Base-by-base conservation (phyloP, 2,329 filamentous ascomycete genomes). In the Botryosphaeria dothidea region DNA sequence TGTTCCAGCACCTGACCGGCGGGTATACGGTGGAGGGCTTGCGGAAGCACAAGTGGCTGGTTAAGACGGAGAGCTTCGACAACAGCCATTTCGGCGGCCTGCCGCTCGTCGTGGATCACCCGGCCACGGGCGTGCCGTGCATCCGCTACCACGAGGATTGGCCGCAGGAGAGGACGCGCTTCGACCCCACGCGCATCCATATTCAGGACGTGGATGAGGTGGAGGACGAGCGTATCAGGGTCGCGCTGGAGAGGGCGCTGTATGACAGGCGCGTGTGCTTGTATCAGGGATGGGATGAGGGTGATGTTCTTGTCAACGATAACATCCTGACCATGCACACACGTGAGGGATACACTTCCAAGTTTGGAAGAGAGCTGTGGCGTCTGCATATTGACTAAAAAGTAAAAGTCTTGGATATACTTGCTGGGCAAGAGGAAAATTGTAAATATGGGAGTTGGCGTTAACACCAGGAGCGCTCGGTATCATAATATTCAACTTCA, bases 111-210 rank as follows among this genome's bases (percentile, higher is more conserved):
- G 66, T 79, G 1, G 68, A 75, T 0, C 84, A 86, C 64, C 83
- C 82, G 0, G 73, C 74, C 0, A 84, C 81, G 0, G 77, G 75
- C 0, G 73, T 76, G 13, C 80, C 82, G 0, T 86, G 84, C 67
- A 68, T 87, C 4, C 80, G 84, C 23, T 87, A 83, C 69, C 84
- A 86, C 65, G 82, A 86, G 68, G 82, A 83, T 0, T 86, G 84
- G 84, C 81, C 82, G 0, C 75, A 80, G 49, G 77, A 74, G n/a
- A 83, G 81, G 71, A 86, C 85, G 0, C 75, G 74, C 15, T 86
- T 85, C 49, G 80, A 83, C 7, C 78, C 81, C 1, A 83, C 63
- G 2, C 45, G 54, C 13, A 34, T 65, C 11, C 63, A 49, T 38
- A 45, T 62, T 3, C 25, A 62, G 51, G 27, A 45, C n/a, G 19